Percentiles rank a stretch among this genome's conserved stretches.
phyloP scores from a whole-genome alignment of 1,139 yeast genomes.

The Kazachstania sp. region DNA sequence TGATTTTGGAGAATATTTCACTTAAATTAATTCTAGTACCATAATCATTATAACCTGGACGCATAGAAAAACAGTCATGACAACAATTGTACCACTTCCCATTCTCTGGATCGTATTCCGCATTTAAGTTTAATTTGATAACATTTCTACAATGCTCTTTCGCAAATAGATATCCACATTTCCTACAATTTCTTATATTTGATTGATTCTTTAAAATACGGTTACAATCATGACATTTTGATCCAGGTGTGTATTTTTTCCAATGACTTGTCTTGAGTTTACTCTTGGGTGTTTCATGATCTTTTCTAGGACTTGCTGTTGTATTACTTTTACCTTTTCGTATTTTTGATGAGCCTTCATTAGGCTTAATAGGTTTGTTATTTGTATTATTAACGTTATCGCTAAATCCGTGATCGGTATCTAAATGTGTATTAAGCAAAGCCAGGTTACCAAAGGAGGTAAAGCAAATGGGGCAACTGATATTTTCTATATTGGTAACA shows the following conservation, averaged over 20 bases:
- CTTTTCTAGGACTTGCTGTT: neutral
- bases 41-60: constrained; percentile 46
- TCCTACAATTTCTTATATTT: constrained; percentile 54
- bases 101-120: constrained; percentile 37
- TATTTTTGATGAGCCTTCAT: neutral
- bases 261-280: constrained; percentile 10
- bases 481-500: neutral
- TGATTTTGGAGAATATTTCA: constrained; percentile 32
- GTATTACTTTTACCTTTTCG: neutral
- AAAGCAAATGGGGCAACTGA: constrained; percentile 61
- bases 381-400: constrained; percentile 9
- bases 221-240: constrained; percentile 33
- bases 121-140: constrained; percentile 40
- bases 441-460: constrained; percentile 49
- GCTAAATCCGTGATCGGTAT: constrained; percentile 48
- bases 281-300: neutral
- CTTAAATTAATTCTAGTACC: constrained; percentile 43
- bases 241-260: constrained; percentile 19
- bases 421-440: constrained; percentile 65
- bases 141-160: constrained; percentile 51
- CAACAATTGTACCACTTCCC: constrained; percentile 74
- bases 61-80: constrained; percentile 45
- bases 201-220: constrained; percentile 38
- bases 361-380: neutral
- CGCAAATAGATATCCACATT: constrained; percentile 69